Conservation (phyloP, 257 asterid genomes). For the Gynochthodes officinalis region DNA sequence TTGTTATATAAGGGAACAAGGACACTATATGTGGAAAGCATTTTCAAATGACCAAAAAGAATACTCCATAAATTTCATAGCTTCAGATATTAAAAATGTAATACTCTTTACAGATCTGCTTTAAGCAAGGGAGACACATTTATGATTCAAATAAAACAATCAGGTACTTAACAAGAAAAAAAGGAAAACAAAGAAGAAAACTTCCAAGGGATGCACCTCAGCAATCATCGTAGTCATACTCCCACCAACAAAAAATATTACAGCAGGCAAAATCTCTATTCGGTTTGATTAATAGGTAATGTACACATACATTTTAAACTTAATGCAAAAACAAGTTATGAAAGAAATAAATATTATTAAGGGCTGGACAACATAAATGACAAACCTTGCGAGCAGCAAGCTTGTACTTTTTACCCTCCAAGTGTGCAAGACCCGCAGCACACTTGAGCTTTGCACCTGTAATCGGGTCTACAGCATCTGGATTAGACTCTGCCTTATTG, state of each 20-base stretch:
- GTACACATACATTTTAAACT: neutral
- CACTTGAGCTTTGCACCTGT: constrained; percentile 70
- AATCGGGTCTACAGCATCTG: constrained; percentile 65
- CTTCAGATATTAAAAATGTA: neutral
- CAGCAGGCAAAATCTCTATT: neutral
- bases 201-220: neutral
- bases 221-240: too few species aligned
- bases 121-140: too few species aligned
- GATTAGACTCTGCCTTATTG: constrained; percentile 80
- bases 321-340: neutral
- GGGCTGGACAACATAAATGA: constrained; percentile 9
- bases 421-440: constrained; percentile 89
- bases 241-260: neutral
- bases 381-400: constrained; percentile 98
- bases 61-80: neutral
- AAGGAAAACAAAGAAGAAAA: neutral
- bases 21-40: neutral
- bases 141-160: neutral
- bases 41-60: neutral
- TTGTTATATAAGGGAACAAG: neutral
- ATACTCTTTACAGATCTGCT: too few species aligned
- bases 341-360: neutral
- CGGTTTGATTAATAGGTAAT: neutral
- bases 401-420: constrained; percentile 79
- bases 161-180: neutral